phyloP scores from a whole-genome alignment of 148 eudicot genomes.

The Chenopodium formosanum region DNA sequence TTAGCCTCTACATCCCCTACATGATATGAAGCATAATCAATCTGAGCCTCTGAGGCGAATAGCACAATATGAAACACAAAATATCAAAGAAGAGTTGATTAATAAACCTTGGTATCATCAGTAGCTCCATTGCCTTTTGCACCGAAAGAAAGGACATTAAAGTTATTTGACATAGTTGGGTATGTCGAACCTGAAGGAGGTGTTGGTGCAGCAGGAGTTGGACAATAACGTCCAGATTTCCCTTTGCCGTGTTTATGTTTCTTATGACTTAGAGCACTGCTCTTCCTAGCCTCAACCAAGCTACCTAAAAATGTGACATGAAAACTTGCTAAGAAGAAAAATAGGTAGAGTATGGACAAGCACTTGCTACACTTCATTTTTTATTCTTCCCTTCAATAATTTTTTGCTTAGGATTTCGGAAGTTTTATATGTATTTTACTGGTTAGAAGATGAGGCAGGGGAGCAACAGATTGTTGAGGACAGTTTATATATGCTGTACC shows the following conservation, averaged over 20 bases:
- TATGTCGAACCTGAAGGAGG: conserved; percentile 23
- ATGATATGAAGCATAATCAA: not conserved
- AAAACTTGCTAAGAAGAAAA: conserved; percentile 21
- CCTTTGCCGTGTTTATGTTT: conserved; percentile 32
- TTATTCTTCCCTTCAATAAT: not conserved
- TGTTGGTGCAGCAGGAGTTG: conserved; percentile 22
- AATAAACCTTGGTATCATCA: conserved; percentile 72
- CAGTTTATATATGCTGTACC: conserved; percentile 32
- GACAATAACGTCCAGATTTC: conserved; percentile 13
- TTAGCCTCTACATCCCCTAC: not conserved
- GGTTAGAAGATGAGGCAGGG: not conserved
- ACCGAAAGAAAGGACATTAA: conserved; percentile 55
- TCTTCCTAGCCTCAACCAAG: conserved; percentile 44
- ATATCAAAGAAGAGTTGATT: no score
- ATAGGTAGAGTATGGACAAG: conserved; percentile 23
- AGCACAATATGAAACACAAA: no score
- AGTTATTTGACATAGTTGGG: conserved; percentile 23
- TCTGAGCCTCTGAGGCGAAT: no score
- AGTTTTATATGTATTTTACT: not conserved
- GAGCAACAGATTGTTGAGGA: conserved; percentile 22
- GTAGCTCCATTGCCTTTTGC: conserved; percentile 73
- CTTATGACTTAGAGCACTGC: conserved; percentile 28
- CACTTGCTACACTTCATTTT: conserved; percentile 33
- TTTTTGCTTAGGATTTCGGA: not conserved
- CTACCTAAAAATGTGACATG: conserved; percentile 27